A percentile compares a stretch with the other conserved stretches of the same genome.
Conservation (phyloP, 345 rosid species). For the Salix exigua region DNA sequence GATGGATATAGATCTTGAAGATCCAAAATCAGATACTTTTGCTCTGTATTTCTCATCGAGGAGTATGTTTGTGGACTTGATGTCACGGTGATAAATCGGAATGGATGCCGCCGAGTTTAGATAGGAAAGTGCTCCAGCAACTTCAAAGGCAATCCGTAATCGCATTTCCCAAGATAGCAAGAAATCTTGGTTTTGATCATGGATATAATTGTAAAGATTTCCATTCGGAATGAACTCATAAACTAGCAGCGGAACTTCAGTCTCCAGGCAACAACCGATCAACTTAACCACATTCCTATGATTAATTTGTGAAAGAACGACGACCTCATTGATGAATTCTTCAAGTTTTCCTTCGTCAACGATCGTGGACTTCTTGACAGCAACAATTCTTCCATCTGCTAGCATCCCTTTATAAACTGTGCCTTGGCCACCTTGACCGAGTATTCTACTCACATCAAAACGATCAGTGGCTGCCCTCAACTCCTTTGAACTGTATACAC, state of each 20-base stretch:
- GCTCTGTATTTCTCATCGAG: slow-evolving; percentile 14
- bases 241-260: slow-evolving; percentile 5
- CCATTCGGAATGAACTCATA: slow-evolving; percentile 13
- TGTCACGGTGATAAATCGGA: slow-evolving; percentile 15
- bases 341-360: neutral
- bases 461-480: slow-evolving; percentile 2
- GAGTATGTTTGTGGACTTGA: slow-evolving; percentile 24
- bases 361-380: slow-evolving; percentile 9
- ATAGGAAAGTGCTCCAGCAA: slow-evolving; percentile 11
- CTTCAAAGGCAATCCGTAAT: slow-evolving; percentile 13
- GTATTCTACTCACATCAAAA: slow-evolving; percentile 6
- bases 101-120: slow-evolving; percentile 15
- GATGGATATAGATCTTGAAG: slow-evolving; percentile 12
- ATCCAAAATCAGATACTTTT: slow-evolving; percentile 24
- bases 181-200: neutral
- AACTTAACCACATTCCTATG: slow-evolving; percentile 18
- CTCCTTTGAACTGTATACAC: neutral
- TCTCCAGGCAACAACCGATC: slow-evolving; percentile 16
- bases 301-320: slow-evolving; percentile 11
- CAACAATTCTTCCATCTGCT: slow-evolving; percentile 7
- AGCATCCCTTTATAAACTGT: slow-evolving; percentile 18
- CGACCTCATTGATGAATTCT: slow-evolving; percentile 13
- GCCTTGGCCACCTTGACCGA: slow-evolving; percentile 16
- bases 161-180: slow-evolving; percentile 10
- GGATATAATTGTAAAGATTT: slow-evolving; percentile 13